phyloP scores from a whole-genome alignment of 257 asterid genomes.

The Solanum pimpinellifolium region DNA sequence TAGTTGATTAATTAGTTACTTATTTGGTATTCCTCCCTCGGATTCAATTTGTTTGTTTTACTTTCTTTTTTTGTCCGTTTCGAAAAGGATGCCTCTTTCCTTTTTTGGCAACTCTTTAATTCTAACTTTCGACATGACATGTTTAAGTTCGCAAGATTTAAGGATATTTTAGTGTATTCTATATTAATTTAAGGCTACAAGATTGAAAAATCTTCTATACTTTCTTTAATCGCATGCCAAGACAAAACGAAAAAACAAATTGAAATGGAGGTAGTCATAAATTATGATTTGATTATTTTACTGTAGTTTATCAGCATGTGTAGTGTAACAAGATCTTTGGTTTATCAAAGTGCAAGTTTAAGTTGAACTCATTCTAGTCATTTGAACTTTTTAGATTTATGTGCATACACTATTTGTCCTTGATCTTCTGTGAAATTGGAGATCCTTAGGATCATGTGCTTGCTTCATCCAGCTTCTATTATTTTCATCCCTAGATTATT shows the following conservation, averaged over 20 bases:
- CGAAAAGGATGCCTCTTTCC: not conserved
- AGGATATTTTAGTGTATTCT: not conserved
- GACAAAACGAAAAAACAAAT: not conserved
- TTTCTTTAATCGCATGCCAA: not conserved
- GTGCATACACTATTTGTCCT: not conserved
- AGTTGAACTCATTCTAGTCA: not conserved
- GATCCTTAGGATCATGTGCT: not conserved
- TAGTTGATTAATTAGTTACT: not conserved
- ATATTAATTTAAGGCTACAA: not conserved
- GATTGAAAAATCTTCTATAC: not conserved
- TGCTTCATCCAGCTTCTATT: not conserved
- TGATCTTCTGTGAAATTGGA: not conserved
- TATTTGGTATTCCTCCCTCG: not conserved
- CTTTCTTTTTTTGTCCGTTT: not conserved
- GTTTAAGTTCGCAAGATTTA: not conserved
- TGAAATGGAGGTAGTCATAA: not conserved
- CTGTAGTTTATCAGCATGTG: not conserved
- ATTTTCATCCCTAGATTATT: not conserved
- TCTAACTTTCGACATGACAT: not conserved
- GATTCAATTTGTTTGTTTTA: not conserved
- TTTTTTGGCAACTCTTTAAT: not conserved
- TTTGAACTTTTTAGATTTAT: not conserved
- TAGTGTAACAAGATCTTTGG: not conserved
- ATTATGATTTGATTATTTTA: not conserved
- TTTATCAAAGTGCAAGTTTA: not conserved